Conservation (phyloP, 2,329 filamentous ascomycete genomes). For the Penicillium nordicum region DNA sequence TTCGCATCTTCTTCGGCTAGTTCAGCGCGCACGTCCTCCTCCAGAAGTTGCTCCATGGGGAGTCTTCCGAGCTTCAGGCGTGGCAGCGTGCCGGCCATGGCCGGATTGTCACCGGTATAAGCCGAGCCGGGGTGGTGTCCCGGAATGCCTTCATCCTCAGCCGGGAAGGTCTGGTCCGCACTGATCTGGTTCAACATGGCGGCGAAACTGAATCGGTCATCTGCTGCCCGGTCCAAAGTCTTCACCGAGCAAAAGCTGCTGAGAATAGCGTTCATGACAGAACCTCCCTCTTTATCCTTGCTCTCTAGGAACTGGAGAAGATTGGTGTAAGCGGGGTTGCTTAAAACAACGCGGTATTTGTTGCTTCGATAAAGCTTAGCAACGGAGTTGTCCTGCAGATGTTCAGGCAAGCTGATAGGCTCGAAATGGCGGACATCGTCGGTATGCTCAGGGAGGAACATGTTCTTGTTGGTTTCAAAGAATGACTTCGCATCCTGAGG, state of each 20-base stretch:
- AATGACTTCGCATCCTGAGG: conserved; percentile 70
- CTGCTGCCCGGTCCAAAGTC: conserved; percentile 57
- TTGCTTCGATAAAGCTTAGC: conserved; percentile 78
- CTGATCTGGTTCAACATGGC: conserved; percentile 56
- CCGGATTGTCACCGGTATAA: conserved; percentile 56
- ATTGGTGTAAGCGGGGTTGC: conserved; percentile 74
- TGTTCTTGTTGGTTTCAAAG: conserved; percentile 63
- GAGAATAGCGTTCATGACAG: conserved; percentile 72
- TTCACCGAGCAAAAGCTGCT: conserved; percentile 58
- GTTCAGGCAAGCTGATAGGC: conserved; percentile 70
- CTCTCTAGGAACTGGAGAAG: conserved; percentile 85
- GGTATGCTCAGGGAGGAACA: conserved; percentile 72
- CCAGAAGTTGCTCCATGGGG: conserved; percentile 76
- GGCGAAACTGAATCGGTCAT: conserved; percentile 58
- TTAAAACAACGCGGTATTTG: conserved; percentile 88
- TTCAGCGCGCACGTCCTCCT: conserved; percentile 81
- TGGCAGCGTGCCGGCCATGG: conserved; percentile 54
- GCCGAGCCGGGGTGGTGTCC: conserved; percentile 65
- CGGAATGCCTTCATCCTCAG: conserved; percentile 66
- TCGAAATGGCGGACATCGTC: conserved; percentile 77
- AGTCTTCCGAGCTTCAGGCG: conserved; percentile 74
- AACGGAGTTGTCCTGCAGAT: conserved; percentile 72
- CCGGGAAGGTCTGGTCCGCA: conserved; percentile 56
- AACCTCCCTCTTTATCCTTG: conserved; percentile 77
- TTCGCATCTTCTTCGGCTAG: conserved; percentile 80